Conservation (phyloP, 352 stramenopile genomes). For the Hyaloperonospora arabidopsidis region DNA sequence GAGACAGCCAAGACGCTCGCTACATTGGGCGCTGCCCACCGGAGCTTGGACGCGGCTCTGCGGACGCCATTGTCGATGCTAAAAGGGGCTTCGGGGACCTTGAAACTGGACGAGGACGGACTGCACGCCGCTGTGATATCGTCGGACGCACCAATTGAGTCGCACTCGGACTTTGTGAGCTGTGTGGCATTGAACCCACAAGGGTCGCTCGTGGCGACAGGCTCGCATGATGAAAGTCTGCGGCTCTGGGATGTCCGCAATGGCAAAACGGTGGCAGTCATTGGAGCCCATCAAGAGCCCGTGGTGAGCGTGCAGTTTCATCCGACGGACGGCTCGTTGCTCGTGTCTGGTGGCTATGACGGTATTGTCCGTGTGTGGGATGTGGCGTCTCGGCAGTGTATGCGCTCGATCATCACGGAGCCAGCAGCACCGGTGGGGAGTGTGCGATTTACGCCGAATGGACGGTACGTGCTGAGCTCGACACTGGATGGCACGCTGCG, state of each 20-base stretch:
- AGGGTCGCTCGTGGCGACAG: conserved; percentile 85
- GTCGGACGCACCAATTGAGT: conserved; percentile 61
- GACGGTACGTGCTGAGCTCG: conserved; percentile 87
- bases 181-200: conserved; percentile 91
- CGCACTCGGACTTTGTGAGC: conserved; percentile 94
- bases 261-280: conserved; percentile 79
- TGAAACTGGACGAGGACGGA: conserved; percentile 21
- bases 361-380: conserved; percentile 92
- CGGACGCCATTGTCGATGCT: conserved; percentile 25
- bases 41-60: conserved; percentile 29
- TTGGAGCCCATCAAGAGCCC: conserved; percentile 91
- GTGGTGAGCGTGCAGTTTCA: conserved; percentile 93
- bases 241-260: conserved; percentile 94
- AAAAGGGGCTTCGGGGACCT: conserved; percentile 15
- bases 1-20: conserved; percentile 68
- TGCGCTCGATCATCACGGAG: conserved; percentile 87
- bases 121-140: conserved; percentile 22
- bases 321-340: conserved; percentile 86
- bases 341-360: conserved; percentile 80
- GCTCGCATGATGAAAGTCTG: conserved; percentile 92
- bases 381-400: conserved; percentile 91
- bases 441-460: conserved; percentile 91
- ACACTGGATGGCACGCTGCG: conserved; percentile 88
- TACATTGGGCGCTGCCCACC: conserved; percentile 52
- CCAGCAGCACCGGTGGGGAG: conserved; percentile 54